Evolutionary conservation across 2,329 filamentous ascomycete genomes (phyloP).

Genomic region (Sclerotinia sclerotiorum): DNA sequence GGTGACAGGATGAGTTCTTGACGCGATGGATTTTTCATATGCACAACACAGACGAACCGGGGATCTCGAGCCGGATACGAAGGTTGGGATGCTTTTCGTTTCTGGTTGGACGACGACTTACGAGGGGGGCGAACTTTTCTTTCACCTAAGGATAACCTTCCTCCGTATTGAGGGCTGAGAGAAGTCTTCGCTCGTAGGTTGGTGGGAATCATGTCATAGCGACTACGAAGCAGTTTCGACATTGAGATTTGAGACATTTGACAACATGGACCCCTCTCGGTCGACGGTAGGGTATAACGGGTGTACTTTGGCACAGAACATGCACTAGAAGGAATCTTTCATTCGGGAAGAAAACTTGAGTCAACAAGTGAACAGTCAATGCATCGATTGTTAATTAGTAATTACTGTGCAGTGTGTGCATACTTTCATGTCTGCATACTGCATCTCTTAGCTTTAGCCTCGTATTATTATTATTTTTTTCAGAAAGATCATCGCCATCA

Average conservation of each 20-base stretch:
- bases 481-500: not conserved
- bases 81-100: not conserved
- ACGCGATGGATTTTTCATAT: not conserved
- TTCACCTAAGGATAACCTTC: too few species aligned
- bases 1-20: too few species aligned
- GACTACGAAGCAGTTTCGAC: too few species aligned
- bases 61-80: slow-evolving; percentile 3
- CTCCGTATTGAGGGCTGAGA: not conserved
- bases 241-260: too few species aligned
- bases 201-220: too few species aligned
- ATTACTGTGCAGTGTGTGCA: too few species aligned
- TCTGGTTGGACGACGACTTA: not conserved
- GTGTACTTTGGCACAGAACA: too few species aligned
- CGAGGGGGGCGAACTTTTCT: too few species aligned
- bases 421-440: not conserved
- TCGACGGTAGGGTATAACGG: too few species aligned
- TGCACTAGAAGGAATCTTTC: not conserved
- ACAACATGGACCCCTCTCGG: too few species aligned
- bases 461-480: not conserved
- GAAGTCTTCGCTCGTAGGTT: too few species aligned
- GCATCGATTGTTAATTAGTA: too few species aligned
- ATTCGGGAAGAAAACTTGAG: not conserved
- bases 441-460: not conserved
- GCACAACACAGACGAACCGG: not conserved
- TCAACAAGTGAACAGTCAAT: not conserved